Conservation (phyloP, 2,329 filamentous ascomycete genomes). For the Raffaelea albimanens region DNA sequence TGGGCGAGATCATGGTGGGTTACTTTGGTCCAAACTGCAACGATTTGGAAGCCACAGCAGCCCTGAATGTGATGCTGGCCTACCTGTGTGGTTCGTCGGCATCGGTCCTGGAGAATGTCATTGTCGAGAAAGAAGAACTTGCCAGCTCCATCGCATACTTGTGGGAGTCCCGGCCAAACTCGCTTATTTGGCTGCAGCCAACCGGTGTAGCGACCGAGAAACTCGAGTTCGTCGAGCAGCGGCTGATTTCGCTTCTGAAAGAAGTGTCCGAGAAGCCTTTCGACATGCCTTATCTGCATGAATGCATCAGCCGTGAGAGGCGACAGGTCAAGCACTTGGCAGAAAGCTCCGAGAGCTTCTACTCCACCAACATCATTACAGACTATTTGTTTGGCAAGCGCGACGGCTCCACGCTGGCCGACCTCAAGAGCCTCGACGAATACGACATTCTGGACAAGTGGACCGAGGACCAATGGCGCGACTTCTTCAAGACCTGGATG, state of each 20-base stretch:
- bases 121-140: conserved; percentile 89
- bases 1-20: conserved; percentile 75
- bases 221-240: conserved; percentile 72
- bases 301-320: conserved; percentile 74
- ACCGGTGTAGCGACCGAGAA: conserved; percentile 82
- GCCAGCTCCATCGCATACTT: conserved; percentile 77
- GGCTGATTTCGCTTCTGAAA: conserved; percentile 73
- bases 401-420: conserved; percentile 65
- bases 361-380: conserved; percentile 76
- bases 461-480: conserved; percentile 76
- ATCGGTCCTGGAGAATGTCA: conserved; percentile 78
- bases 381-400: conserved; percentile 86
- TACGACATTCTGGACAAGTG: conserved; percentile 67
- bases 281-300: conserved; percentile 82
- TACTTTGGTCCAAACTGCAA: conserved; percentile 81
- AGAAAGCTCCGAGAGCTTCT: conserved; percentile 72
- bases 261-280: conserved; percentile 72
- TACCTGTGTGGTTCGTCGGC: conserved; percentile 93
- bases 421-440: conserved; percentile 46
- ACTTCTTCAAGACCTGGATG: conserved; percentile 76
- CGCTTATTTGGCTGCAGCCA: conserved; percentile 76
- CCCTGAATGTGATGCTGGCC: conserved; percentile 68
- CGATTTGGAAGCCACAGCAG: conserved; percentile 57
- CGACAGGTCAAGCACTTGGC: conserved; percentile 76
- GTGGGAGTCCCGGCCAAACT: conserved; percentile 70